A percentile compares a stretch with the other conserved stretches of the same genome.
Conservation (phyloP, 2,329 filamentous ascomycete species). For the Verticillium longisporum region DNA sequence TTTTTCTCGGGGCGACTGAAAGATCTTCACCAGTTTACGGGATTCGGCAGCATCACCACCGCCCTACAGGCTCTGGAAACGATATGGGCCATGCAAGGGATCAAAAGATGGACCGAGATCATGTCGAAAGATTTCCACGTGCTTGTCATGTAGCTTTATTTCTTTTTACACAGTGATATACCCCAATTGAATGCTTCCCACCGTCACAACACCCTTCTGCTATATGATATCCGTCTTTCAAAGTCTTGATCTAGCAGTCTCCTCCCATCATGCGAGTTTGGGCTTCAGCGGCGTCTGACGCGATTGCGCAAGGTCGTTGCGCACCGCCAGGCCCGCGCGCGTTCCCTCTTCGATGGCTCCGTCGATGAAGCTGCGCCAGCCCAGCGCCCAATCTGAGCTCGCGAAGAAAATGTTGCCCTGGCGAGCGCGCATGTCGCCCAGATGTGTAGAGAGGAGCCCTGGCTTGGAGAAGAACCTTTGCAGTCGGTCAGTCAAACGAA, state of each 20-base stretch:
- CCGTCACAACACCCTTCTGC: too few relatives aligned
- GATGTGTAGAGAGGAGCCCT: conserved; percentile 26
- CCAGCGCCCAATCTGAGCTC: conserved; percentile 39
- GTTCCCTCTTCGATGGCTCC: conserved; percentile 41
- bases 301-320: conserved; percentile 4
- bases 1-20: conserved; percentile 25
- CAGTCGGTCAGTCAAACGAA: background rate
- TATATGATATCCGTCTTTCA: background rate
- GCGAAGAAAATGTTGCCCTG: conserved; percentile 39
- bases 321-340: conserved; percentile 18
- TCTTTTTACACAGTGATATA: background rate
- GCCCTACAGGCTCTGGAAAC: conserved; percentile 24
- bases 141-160: conserved; percentile 18
- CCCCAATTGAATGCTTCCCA: background rate
- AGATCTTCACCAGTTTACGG: conserved; percentile 21
- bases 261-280: background rate
- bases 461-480: conserved; percentile 28
- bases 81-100: conserved; percentile 23
- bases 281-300: background rate
- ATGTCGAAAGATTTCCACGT: conserved; percentile 18
- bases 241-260: background rate
- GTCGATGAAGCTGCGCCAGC: conserved; percentile 43
- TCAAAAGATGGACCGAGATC: conserved; percentile 20
- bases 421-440: conserved; percentile 29
- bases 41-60: conserved; percentile 29